Evolutionary conservation across 768 basidiomycete genomes (phyloP).

Genomic region (Inosperma sp.): DNA sequence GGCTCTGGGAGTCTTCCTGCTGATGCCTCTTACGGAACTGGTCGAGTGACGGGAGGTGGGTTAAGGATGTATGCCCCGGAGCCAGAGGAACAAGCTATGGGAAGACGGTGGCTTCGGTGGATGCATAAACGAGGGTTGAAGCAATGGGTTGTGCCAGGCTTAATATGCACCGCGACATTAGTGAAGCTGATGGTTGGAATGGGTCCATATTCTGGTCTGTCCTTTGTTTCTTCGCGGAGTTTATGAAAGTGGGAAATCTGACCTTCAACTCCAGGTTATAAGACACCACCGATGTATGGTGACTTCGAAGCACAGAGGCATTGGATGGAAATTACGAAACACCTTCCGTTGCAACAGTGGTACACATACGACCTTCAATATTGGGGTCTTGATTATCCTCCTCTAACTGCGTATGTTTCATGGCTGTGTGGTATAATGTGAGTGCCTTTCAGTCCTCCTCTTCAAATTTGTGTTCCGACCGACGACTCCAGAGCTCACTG

Average conservation of each 20-base stretch:
- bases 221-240: neutral
- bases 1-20: neutral
- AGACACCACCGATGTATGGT: constrained; percentile 78
- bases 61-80: constrained; percentile 16
- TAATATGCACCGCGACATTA: constrained; percentile 49
- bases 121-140: constrained; percentile 68
- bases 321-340: constrained; percentile 89
- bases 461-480: neutral
- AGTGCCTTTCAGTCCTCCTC: constrained; percentile 23
- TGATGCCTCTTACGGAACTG: constrained; percentile 3
- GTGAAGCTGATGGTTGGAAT: constrained; percentile 69
- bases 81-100: constrained; percentile 38
- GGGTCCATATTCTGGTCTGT: constrained; percentile 78
- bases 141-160: constrained; percentile 52
- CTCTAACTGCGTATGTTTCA: constrained; percentile 84
- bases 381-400: constrained; percentile 96
- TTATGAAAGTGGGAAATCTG: neutral
- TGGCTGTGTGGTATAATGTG: constrained; percentile 79
- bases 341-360: constrained; percentile 74
- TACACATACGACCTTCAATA: constrained; percentile 85
- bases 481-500: constrained; percentile 27
- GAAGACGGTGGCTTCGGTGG: constrained; percentile 67
- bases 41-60: constrained; percentile 13
- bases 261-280: constrained; percentile 44
- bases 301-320: constrained; percentile 94